These are phyloP conservation scores for Trichopus zeylanicus DNA, from an alignment of 116 monocot species.

Conservation along the genomic window DNA sequence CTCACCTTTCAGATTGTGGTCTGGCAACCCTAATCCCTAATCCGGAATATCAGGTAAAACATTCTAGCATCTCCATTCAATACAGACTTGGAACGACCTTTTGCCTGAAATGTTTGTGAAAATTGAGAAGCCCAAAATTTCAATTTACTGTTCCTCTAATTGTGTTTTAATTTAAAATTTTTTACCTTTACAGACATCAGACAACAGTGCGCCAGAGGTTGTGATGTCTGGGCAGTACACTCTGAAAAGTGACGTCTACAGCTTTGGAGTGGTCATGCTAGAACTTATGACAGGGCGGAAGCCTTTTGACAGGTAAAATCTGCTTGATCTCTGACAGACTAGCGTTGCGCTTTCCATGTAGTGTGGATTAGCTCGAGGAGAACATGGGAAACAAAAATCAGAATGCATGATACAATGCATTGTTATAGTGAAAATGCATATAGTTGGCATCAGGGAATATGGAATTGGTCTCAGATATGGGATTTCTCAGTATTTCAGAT, in stretches of 20 bases:
- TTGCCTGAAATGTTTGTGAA: too few species aligned
- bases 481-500: too few species aligned
- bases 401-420: too few species aligned
- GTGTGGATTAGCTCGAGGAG: too few species aligned
- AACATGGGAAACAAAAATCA: too few species aligned
- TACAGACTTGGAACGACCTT: too few species aligned
- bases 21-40: slow-evolving; percentile 32
- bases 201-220: slow-evolving; percentile 75
- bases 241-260: slow-evolving; percentile 85
- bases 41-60: slow-evolving; percentile 52
- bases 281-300: slow-evolving; percentile 88
- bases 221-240: slow-evolving; percentile 74
- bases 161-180: too few species aligned
- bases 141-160: neutral
- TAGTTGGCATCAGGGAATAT: too few species aligned
- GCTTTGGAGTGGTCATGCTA: slow-evolving; percentile 92
- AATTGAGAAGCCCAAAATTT: too few species aligned
- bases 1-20: slow-evolving; percentile 74
- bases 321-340: neutral
- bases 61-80: neutral
- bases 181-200: slow-evolving; percentile 22
- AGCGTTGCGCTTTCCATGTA: neutral
- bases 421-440: too few species aligned
- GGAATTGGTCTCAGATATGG: too few species aligned
- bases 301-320: slow-evolving; percentile 78